Percentiles rank a stretch among this genome's conserved stretches.
These are phyloP conservation scores for Thelonectria olida DNA, from an alignment of 2,329 filamentous ascomycete species.

Conservation along the genomic window DNA sequence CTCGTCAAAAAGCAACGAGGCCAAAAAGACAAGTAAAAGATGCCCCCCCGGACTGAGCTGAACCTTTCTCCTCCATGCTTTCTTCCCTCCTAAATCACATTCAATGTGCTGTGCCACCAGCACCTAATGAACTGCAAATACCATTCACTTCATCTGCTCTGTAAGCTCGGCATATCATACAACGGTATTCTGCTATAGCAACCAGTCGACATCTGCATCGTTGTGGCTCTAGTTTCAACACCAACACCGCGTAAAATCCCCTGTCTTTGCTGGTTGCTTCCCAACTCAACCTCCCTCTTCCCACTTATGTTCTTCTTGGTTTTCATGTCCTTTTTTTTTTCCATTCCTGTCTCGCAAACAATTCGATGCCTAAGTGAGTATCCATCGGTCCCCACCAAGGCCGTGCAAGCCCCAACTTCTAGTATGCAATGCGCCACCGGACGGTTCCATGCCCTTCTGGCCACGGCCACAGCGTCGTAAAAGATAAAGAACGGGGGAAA, in stretches of 20 bases:
- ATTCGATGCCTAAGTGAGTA: conserved; percentile 2
- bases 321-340: conserved; percentile 14
- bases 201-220: conserved; percentile 27
- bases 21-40: conserved; percentile 11
- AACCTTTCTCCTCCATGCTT: background rate
- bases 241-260: conserved; percentile 17
- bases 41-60: conserved; percentile 15
- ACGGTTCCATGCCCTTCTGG: conserved; percentile 26
- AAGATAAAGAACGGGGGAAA: conserved; percentile 21
- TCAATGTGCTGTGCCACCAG: conserved; percentile 16
- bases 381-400: conserved; percentile 6
- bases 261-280: conserved; percentile 10
- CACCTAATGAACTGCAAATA: conserved; percentile 30
- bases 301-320: conserved; percentile 13
- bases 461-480: conserved; percentile 26
- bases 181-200: conserved; percentile 33
- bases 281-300: background rate
- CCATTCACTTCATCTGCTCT: conserved; percentile 35
- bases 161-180: conserved; percentile 38
- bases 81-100: no score
- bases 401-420: conserved; percentile 22
- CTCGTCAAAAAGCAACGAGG: background rate
- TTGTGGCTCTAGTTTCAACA: conserved; percentile 14
- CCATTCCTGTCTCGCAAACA: conserved; percentile 5
- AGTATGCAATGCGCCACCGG: conserved; percentile 36